Conservation (phyloP, 176 grass and related monocot genomes). For the Phyllostachys edulis region DNA sequence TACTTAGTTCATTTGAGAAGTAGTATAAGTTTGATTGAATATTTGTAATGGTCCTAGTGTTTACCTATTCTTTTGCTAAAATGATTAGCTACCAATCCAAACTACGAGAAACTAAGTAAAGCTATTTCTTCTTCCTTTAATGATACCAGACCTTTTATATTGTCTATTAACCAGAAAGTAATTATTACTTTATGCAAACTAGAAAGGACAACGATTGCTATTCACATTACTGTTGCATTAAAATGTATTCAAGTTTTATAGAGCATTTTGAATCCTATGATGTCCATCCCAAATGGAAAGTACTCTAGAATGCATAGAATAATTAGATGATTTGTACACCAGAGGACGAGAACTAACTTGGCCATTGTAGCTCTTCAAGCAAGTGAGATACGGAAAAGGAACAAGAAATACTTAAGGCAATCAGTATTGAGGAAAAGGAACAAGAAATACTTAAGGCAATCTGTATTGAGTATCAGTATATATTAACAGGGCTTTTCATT, state of each 20-base stretch:
- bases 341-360: no score
- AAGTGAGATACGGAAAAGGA: no score
- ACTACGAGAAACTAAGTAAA: not conserved
- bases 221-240: not conserved
- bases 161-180: not conserved
- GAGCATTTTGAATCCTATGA: no score
- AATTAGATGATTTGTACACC: no score
- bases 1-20: not conserved
- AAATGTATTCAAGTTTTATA: not conserved
- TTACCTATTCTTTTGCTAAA: not conserved
- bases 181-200: slow-evolving; percentile 22
- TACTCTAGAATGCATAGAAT: no score
- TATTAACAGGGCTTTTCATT: no score
- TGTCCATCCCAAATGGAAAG: no score
- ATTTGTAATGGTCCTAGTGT: not conserved
- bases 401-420: no score
- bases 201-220: not conserved
- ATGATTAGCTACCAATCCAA: not conserved
- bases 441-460: no score
- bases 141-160: not conserved
- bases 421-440: no score
- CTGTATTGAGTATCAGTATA: no score
- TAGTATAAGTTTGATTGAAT: not conserved
- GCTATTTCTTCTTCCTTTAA: not conserved
- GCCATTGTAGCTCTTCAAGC: no score